A percentile compares a stretch with the other conserved stretches of the same genome.
Conservation (phyloP, 106 monocot species). For the Dioscorea alata region DNA sequence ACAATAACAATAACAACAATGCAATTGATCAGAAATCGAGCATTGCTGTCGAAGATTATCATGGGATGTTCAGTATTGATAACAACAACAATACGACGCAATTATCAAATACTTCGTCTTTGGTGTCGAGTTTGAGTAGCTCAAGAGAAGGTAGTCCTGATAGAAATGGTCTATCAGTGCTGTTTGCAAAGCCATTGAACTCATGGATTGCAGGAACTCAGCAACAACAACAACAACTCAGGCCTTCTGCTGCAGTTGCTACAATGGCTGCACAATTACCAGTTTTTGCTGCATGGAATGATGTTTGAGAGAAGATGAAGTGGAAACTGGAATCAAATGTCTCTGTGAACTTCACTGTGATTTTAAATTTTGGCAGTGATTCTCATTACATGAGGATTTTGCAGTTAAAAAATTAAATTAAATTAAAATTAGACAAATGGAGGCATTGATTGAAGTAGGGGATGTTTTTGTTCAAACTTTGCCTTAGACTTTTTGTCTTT, state of each 20-base stretch:
- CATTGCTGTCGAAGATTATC: no score
- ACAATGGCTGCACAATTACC: conserved; percentile 54
- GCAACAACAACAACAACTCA: conserved; percentile 23
- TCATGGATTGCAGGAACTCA: conserved; percentile 46
- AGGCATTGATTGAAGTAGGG: background rate
- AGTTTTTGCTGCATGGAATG: conserved; percentile 79
- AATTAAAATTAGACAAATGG: background rate
- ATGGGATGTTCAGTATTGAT: background rate
- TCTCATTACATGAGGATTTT: no score
- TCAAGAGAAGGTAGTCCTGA: conserved; percentile 69
- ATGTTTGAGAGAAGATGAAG: conserved; percentile 16
- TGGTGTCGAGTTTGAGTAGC: conserved; percentile 49
- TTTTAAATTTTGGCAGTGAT: no score
- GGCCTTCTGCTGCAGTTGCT: conserved; percentile 26
- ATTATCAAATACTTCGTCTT: conserved; percentile 46
- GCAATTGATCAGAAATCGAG: no score
- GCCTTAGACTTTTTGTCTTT: no score
- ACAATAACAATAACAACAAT: no score
- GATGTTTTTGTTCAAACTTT: background rate
- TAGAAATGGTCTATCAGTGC: conserved; percentile 34
- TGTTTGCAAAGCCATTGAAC: conserved; percentile 44
- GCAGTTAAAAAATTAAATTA: no score
- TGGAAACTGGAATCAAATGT: no score
- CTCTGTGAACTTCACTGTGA: no score
- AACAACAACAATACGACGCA: conserved; percentile 8